Percentiles rank a stretch among this genome's conserved stretches.
These are phyloP conservation scores for Fusarium sp. DNA, from an alignment of 2,329 filamentous ascomycete species.

Conservation along the genomic window DNA sequence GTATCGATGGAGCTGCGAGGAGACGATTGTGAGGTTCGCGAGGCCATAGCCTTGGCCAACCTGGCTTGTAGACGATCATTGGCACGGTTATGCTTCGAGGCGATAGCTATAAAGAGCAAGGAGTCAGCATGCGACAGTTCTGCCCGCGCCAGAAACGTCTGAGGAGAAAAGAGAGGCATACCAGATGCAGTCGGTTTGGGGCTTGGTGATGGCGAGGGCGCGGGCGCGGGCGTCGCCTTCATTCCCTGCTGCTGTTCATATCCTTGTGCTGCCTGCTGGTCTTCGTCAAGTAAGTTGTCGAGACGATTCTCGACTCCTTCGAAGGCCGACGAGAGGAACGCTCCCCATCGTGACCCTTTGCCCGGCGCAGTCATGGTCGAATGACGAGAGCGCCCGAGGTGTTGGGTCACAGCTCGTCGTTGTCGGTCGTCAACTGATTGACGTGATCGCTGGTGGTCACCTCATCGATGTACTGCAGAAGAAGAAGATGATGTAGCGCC, in stretches of 20 bases:
- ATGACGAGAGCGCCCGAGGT: conserved; percentile 16
- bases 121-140: conserved; percentile 4
- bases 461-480: conserved; percentile 23
- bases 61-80: conserved; percentile 91
- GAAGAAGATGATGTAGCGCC: neutral
- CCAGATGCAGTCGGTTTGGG: conserved; percentile 29
- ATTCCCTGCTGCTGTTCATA: conserved; percentile 37
- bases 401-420: conserved; percentile 11
- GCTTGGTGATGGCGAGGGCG: conserved; percentile 45
- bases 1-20: conserved; percentile 52
- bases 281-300: conserved; percentile 89
- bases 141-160: neutral
- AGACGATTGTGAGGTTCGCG: conserved; percentile 61
- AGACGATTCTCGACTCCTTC: conserved; percentile 93
- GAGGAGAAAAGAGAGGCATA: neutral
- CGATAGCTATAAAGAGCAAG: conserved; percentile 50
- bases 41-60: conserved; percentile 85
- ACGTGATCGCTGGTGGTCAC: conserved; percentile 32
- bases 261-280: conserved; percentile 44
- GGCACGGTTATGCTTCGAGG: conserved; percentile 71
- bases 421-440: conserved; percentile 33
- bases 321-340: conserved; percentile 87
- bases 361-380: conserved; percentile 60
- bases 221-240: conserved; percentile 19
- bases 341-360: conserved; percentile 74